Conservation (phyloP, 2,329 filamentous ascomycete species). For the Coniochaeta pulveracea region DNA sequence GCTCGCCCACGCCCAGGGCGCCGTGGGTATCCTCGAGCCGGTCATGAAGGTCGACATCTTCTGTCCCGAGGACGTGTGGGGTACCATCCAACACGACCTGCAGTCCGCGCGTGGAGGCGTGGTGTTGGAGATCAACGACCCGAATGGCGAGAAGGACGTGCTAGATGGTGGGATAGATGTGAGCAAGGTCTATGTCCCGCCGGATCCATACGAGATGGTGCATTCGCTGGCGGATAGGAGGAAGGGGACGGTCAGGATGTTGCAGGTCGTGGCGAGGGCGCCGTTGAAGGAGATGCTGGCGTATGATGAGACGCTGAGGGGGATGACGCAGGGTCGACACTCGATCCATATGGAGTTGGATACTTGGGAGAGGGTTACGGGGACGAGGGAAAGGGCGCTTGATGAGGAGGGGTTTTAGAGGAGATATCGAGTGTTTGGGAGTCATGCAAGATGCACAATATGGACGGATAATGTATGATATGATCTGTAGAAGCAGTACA, state of each 20-base stretch:
- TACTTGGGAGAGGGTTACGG: constrained; percentile 43
- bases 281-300: constrained; percentile 95
- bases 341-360: constrained; percentile 48
- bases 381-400: constrained; percentile 38
- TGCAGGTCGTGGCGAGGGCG: constrained; percentile 71
- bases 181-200: constrained; percentile 71
- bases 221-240: constrained; percentile 41
- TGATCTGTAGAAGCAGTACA: too few species aligned
- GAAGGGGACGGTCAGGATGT: constrained; percentile 35
- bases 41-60: constrained; percentile 85
- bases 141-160: constrained; percentile 19
- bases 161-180: constrained; percentile 46
- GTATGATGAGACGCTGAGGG: constrained; percentile 79
- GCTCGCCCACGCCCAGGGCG: constrained; percentile 39
- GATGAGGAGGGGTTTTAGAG: constrained; percentile 1
- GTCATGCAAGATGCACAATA: too few species aligned
- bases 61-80: constrained; percentile 72
- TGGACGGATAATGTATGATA: too few species aligned
- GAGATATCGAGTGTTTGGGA: too few species aligned
- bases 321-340: constrained; percentile 74
- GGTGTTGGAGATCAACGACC: constrained; percentile 57
- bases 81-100: constrained; percentile 73
- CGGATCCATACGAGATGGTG: constrained; percentile 63
- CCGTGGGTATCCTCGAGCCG: constrained; percentile 72
- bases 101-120: constrained; percentile 64